Evolutionary conservation across 257 asterid species (phyloP), one percentile per base, ranked within the genome.

Genomic region (Ocimum tenuiflorum): DNA sequence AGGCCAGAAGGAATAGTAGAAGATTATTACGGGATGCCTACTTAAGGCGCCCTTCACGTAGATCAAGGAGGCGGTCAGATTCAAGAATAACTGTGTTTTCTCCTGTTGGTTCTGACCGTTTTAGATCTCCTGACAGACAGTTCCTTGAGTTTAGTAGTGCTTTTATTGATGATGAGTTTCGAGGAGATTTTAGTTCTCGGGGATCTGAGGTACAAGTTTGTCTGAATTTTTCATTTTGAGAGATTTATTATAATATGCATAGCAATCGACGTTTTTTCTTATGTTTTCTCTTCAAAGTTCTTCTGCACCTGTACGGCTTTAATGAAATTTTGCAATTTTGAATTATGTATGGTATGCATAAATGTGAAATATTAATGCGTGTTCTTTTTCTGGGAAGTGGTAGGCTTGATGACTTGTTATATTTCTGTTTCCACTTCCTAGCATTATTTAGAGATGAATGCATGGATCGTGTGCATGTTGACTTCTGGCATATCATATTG

Each of bases 1-100:
- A 82, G 58, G 82, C 79, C 57, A 82, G 92, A 73, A 82, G 85
- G 72, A 82, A 82, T 67, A 85, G 85, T 66, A 89, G 95, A 82
- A 85, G 97, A 75, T 81, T 89, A 68, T 92, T 89, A 68, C 84
- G 91, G 96, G 97, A 92, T 73, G 86, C 97, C 39, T 89, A 89
- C 71, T 81, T 96, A 33, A 81, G 94, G 75, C 86, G 86, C 57
- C 65, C 75, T 78, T 83, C 91, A 73, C 86, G 86, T 53, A 68
- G 76, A 76, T 85, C 92, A 43, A 82, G 97, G 79, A 80, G 95
- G 73, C 81, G 75, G 67, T 43, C 78, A 22, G 83, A 87, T 39
- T 77, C 87, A 22, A 79, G 82, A 71, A 73, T 72, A 24, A 76
- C 69, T 64, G 51, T 58, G 11, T 79, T 80, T 35, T 72, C 95